Conservation (phyloP, 345 rosid species). For the Bruguiera gymnorhiza region DNA sequence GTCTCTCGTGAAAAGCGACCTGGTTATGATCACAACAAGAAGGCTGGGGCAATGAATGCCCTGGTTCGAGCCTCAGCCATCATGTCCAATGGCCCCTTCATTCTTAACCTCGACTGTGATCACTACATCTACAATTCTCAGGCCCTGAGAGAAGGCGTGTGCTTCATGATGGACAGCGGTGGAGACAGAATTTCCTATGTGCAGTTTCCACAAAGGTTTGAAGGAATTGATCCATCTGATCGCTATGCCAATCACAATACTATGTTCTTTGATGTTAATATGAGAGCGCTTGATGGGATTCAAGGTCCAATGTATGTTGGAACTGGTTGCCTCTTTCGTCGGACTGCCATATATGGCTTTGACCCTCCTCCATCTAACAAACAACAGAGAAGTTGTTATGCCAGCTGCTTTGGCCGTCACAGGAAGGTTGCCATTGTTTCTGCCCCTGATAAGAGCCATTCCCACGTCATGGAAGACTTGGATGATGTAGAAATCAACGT, state of each 20-base stretch:
- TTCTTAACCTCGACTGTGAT: constrained; percentile 82
- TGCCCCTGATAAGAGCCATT: constrained; percentile 35
- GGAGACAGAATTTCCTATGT: constrained; percentile 65
- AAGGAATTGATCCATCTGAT: constrained; percentile 82
- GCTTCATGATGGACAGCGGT: constrained; percentile 79
- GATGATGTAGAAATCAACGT: constrained; percentile 44
- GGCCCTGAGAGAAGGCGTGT: constrained; percentile 75
- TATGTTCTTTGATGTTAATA: constrained; percentile 77
- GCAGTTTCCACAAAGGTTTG: constrained; percentile 88
- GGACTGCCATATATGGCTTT: constrained; percentile 74
- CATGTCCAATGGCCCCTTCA: constrained; percentile 87
- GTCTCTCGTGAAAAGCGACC: constrained; percentile 80
- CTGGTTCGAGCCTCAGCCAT: constrained; percentile 78
- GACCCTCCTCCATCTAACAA: constrained; percentile 50
- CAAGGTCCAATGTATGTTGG: constrained; percentile 93
- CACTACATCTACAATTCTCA: constrained; percentile 70
- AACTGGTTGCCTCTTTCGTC: constrained; percentile 82
- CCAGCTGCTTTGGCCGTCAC: constrained; percentile 44
- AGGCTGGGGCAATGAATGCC: constrained; percentile 95
- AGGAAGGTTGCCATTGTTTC: constrained; percentile 47
- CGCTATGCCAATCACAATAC: constrained; percentile 83
- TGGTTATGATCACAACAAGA: constrained; percentile 88
- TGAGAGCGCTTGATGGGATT: constrained; percentile 77
- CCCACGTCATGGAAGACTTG: constrained; percentile 15
- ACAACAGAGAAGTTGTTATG: constrained; percentile 30